phyloP scores from a whole-genome alignment of 176 grass and related monocot species.

The Paspalum vaginatum region DNA sequence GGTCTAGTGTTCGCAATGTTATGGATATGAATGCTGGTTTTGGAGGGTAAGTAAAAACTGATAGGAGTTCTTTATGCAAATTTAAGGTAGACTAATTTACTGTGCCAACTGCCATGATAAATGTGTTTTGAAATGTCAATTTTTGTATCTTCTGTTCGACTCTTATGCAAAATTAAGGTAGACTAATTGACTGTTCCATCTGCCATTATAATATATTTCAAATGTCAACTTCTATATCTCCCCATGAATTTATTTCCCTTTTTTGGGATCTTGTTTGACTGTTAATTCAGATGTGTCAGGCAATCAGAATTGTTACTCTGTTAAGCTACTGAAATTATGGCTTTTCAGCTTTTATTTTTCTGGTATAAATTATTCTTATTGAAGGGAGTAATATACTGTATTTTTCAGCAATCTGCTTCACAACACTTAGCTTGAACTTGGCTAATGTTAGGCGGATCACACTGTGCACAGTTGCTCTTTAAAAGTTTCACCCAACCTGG shows the following conservation, averaged over 20 bases:
- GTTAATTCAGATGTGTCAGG: background rate
- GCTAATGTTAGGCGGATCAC: background rate
- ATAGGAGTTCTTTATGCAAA: constrained; percentile 6
- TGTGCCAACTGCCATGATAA: background rate
- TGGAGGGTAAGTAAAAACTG: constrained; percentile 71
- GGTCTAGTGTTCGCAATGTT: constrained; percentile 78
- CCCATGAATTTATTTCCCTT: constrained; percentile 2
- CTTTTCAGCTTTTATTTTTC: background rate
- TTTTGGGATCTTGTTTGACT: background rate
- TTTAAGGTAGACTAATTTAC: constrained; percentile 12
- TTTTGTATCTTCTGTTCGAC: constrained; percentile 3
- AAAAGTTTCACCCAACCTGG: background rate
- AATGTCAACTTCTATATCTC: background rate
- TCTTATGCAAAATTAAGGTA: too few species aligned
- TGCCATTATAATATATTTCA: too few species aligned
- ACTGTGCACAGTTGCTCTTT: background rate
- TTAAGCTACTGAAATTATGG: constrained; percentile 1
- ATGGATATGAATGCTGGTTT: constrained; percentile 96
- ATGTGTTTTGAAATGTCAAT: background rate
- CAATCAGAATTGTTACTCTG: constrained; percentile 21
- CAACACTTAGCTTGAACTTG: background rate
- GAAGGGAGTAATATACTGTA: background rate
- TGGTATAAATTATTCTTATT: constrained; percentile 17
- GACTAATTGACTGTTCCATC: too few species aligned
- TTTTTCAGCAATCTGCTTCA: constrained; percentile 12